Conservation (phyloP, 1,139 yeast genomes). For the Candida frijolesensis region DNA sequence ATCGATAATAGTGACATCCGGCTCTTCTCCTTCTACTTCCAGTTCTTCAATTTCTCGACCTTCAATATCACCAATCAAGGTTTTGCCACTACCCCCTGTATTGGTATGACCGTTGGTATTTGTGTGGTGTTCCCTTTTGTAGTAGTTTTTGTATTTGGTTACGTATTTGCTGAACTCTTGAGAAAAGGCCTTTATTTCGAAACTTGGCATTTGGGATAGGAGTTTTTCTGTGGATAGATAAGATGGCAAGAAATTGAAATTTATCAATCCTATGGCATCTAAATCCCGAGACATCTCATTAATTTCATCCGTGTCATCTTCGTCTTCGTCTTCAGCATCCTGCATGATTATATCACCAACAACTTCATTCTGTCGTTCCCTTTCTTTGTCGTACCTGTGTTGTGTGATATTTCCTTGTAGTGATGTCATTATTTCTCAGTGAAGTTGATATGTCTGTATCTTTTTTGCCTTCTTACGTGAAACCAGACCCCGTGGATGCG, state of each 20-base stretch:
- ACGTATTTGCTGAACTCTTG: slow-evolving; percentile 35
- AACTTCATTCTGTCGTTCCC: background rate
- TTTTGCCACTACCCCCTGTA: slow-evolving; percentile 12
- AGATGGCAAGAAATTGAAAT: slow-evolving; percentile 20
- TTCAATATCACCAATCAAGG: slow-evolving; percentile 8
- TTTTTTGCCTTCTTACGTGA: background rate
- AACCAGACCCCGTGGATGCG: background rate
- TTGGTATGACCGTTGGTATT: slow-evolving; percentile 19
- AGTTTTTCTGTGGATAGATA: slow-evolving; percentile 14
- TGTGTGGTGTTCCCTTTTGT: slow-evolving; percentile 3
- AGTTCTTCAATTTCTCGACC: too few relatives aligned
- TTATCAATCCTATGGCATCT: slow-evolving; percentile 48
- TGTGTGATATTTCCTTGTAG: background rate
- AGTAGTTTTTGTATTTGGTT: slow-evolving; percentile 24
- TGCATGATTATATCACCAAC: background rate
- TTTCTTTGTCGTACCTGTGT: background rate
- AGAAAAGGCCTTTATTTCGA: slow-evolving; percentile 31
- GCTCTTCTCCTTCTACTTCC: slow-evolving; percentile 26
- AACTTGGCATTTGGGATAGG: slow-evolving; percentile 26
- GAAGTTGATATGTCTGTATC: background rate
- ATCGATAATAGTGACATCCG: slow-evolving; percentile 29
- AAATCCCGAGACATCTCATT: slow-evolving; percentile 44
- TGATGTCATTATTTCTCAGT: background rate
- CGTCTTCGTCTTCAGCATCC: background rate
- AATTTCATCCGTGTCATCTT: slow-evolving; percentile 16